Base-by-base conservation (phyloP, 768 basidiomycete species). In the Mycena amicta region DNA sequence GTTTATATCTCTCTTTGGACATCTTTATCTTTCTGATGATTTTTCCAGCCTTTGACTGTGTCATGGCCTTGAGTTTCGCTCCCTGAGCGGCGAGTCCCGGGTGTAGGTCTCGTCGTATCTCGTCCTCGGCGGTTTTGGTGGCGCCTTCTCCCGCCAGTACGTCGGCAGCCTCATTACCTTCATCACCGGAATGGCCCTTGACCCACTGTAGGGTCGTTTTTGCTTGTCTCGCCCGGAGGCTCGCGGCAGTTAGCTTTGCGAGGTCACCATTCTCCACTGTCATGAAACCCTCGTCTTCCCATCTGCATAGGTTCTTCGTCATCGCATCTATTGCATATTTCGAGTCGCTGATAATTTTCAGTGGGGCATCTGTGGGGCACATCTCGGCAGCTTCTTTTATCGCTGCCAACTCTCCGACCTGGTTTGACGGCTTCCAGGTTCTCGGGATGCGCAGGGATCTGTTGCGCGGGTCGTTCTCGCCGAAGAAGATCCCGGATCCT, bases 141-240 rank as follows among this genome's bases (percentile, higher is more conserved):
- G 46, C 50, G 1, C 55, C 55, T 22, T 56, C 55, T 15, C 47
- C 43, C 16, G 60, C 60, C 5, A 61, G 50, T 6, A 16, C 25
- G 30, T 61, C 55, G 1, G 60, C 60, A 2, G 30, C 55, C 22
- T 61, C 60, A n/a, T 61, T 61, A 3, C n/a, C n/a, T n/a, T n/a
- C n/a, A n/a, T n/a, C n/a, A n/a, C n/a, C n/a, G n/a, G n/a, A n/a
- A n/a, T n/a, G 60, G 23, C 55, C 55, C 25, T 57, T 54, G 0
- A 61, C 55, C 60, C 60, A 61, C 3, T 20, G 8, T 2, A 57
- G 12, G 8, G 30, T n/a, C 6, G 52, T 37, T 3, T 20, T n/a
- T 3, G 60, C 60, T 3, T 25, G 33, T 18, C 60, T 23, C 31
- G 31, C 52, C 23, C 56, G 39, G 2, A 57, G 25, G 4, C 47